A percentile compares a stretch with the other conserved stretches of the same genome.
phyloP scores from a whole-genome alignment of 345 rosid genomes.

The Citrus medica region DNA sequence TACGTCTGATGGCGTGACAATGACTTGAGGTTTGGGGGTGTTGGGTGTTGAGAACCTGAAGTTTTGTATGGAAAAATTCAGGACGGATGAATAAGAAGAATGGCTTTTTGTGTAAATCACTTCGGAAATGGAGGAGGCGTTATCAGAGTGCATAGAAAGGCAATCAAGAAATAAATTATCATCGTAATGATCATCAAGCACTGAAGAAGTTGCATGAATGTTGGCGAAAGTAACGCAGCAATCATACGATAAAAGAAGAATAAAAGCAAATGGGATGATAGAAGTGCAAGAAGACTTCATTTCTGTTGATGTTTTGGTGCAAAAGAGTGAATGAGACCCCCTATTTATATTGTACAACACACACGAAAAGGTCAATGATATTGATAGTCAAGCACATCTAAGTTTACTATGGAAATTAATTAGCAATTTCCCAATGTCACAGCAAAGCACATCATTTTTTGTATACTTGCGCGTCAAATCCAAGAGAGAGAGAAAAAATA shows the following conservation, averaged over 20 bases:
- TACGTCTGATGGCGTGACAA: slow-evolving; percentile 44
- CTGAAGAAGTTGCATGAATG: background rate
- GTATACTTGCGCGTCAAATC: too few species aligned
- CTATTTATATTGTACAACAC: background rate
- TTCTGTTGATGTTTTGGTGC: background rate
- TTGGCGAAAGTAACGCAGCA: slow-evolving; percentile 2
- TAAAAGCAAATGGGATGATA: background rate
- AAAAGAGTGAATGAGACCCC: background rate
- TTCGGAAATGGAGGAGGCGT: slow-evolving; percentile 14
- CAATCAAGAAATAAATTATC: slow-evolving; percentile 14
- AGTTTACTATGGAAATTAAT: too few species aligned
- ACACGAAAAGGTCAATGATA: too few species aligned
- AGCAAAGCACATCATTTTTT: too few species aligned
- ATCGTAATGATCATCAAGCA: too few species aligned
- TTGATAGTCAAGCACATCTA: too few species aligned
- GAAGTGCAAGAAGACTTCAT: background rate
- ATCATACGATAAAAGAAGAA: background rate
- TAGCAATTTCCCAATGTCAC: too few species aligned
- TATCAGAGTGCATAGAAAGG: slow-evolving; percentile 29
- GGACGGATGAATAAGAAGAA: slow-evolving; percentile 38
- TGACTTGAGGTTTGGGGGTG: slow-evolving; percentile 59
- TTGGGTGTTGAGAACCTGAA: slow-evolving; percentile 38
- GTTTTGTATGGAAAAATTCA: slow-evolving; percentile 52
- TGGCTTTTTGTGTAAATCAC: slow-evolving; percentile 32
- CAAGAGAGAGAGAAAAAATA: too few species aligned